Conservation (phyloP, 371 early-diverging fungal genomes). For the Rhizopus sp. region DNA sequence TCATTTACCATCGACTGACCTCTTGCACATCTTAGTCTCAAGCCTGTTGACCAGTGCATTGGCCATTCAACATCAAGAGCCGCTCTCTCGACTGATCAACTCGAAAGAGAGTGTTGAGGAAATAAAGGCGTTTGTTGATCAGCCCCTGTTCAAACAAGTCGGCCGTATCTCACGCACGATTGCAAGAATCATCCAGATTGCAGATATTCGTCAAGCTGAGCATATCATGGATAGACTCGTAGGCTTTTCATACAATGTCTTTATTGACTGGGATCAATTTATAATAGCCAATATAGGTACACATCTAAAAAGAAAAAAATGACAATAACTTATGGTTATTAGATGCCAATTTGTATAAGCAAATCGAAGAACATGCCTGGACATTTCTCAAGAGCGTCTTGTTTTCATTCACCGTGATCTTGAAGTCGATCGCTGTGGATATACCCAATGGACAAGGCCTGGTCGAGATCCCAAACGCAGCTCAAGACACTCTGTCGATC, state of each 20-base stretch:
- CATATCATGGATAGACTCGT: slow-evolving; percentile 23
- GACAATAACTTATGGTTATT: no score
- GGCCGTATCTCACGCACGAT: slow-evolving; percentile 47
- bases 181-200: slow-evolving; percentile 26
- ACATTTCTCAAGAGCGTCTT: slow-evolving; percentile 43
- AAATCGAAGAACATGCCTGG: slow-evolving; percentile 31
- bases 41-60: slow-evolving; percentile 33
- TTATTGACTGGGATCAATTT: slow-evolving; percentile 47
- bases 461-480: slow-evolving; percentile 26
- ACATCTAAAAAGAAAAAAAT: background rate
- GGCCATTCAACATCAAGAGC: slow-evolving; percentile 30
- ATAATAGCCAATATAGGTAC: slow-evolving; percentile 11
- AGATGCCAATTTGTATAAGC: slow-evolving; percentile 1
- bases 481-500: slow-evolving; percentile 37
- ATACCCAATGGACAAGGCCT: slow-evolving; percentile 37
- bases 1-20: background rate
- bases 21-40: slow-evolving; percentile 25
- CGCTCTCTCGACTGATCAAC: slow-evolving; percentile 21
- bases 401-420: slow-evolving; percentile 45
- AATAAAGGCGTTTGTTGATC: slow-evolving; percentile 16
- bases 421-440: slow-evolving; percentile 45
- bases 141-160: slow-evolving; percentile 44
- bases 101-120: slow-evolving; percentile 11
- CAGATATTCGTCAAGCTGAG: background rate
- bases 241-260: slow-evolving; percentile 38